phyloP scores from a whole-genome alignment of 176 grass and related monocot genomes.

The Zoysia japonica region DNA sequence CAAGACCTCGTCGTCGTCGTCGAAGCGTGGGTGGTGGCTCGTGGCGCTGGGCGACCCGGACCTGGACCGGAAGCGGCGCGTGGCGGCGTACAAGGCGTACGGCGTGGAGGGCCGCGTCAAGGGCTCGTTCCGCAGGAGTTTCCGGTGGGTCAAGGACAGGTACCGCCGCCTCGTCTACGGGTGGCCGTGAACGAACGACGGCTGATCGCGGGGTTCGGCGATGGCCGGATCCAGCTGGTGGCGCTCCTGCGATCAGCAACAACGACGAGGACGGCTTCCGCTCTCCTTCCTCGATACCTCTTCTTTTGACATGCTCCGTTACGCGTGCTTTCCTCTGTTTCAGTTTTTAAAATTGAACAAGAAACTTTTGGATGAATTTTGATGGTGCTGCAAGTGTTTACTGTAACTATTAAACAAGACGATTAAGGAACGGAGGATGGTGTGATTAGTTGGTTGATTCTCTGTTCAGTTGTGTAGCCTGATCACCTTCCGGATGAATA shows the following conservation, averaged over 20 bases:
- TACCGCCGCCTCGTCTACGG: constrained; percentile 69
- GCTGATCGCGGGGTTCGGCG: too few species aligned
- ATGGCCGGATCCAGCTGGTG: too few species aligned
- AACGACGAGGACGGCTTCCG: too few species aligned
- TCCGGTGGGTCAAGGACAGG: constrained; percentile 84
- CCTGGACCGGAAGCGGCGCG: constrained; percentile 75
- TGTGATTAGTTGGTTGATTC: neutral
- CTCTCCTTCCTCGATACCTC: too few species aligned
- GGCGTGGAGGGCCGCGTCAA: constrained; percentile 73
- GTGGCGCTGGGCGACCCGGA: constrained; percentile 62
- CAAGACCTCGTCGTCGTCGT: constrained; percentile 19
- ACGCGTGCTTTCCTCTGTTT: neutral
- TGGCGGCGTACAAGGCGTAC: constrained; percentile 85
- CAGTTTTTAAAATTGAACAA: neutral
- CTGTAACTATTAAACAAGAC: neutral
- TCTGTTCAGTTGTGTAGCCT: neutral
- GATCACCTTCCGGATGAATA: neutral
- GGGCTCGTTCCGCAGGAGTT: constrained; percentile 77
- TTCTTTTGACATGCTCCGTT: neutral
- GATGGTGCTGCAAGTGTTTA: neutral
- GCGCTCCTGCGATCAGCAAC: too few species aligned
- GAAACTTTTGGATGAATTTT: neutral
- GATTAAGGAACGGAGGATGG: neutral
- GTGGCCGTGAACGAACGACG: constrained; percentile 32
- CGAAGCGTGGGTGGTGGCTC: constrained; percentile 45